Base-by-base conservation (phyloP, 257 asterid genomes). In the Penstemon barbatus region DNA sequence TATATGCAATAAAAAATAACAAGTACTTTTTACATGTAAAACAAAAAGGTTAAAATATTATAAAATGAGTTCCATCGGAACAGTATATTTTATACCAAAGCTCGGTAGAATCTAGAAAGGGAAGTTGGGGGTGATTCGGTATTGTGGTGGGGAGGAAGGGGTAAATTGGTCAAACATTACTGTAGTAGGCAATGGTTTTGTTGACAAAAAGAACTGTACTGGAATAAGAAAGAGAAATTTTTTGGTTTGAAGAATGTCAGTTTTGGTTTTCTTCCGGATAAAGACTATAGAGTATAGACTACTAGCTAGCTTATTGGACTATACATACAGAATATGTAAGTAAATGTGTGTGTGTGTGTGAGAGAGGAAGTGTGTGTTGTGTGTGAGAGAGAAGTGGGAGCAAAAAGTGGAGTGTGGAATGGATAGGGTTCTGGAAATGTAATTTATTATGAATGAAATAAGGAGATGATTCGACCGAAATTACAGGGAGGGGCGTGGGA, bases 361-460 rank as follows among this genome's bases (percentile, higher is more conserved):
- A 56, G 61, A 63, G 36, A 54, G 65, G 49, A 25, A 36, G 63
- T 53, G 54, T 39, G 75, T 63, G 4, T 8, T 58, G 55, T 60
- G 71, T 71, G 78, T 36, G 79, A 38, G 77, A 12, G 81, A 12
- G 46, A 65, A 71, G 63, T n/a, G 69, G 69, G 73, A 44, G 66
- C 18, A 39, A 76, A 80, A 75, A 46, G 79, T 75, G 65, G 80
- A 50, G 51, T 44, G 61, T 71, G 68, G 37, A 82, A 67, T 85
- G 90, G 92, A 88, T 88, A 83, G 84, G 83, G 78, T 71, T 85
- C 75, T 63, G 74, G 70, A 76, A 49, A 68, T 61, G 78, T 55
- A 75, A 79, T 66, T 66, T 49, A 68, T 60, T 40, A 40, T 53
- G 61, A 69, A 61, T 11, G 37, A 10, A 61, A 61, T 10, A 3